Evolutionary conservation across 495 filamentous ascomycete species (phyloP).

Genomic region (Sabuloglossum arenarium): DNA sequence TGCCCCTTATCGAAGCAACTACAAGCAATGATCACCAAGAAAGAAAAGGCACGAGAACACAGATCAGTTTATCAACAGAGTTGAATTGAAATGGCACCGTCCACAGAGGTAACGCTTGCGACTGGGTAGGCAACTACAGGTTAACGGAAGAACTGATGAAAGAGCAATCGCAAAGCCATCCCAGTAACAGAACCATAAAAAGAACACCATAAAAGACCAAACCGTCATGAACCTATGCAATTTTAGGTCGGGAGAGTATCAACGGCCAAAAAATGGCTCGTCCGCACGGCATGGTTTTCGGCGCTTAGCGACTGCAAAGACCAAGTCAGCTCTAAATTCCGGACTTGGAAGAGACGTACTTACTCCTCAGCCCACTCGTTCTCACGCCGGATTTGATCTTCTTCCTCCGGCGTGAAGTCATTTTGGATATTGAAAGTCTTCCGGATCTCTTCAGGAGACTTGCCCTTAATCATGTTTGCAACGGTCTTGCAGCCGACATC

Average conservation of each 20-base stretch:
- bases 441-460: slow-evolving; percentile 60
- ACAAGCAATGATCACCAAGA: not conserved
- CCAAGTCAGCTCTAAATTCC: not conserved
- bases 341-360: not conserved
- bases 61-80: not conserved
- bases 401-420: slow-evolving; percentile 65
- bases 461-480: slow-evolving; percentile 77
- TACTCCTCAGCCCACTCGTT: slow-evolving; percentile 70
- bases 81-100: not conserved
- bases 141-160: not conserved
- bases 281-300: not conserved
- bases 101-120: not conserved
- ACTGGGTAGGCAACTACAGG: not conserved
- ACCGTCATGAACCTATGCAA: not conserved
- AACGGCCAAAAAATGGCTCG: not conserved
- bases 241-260: not conserved
- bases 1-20: not conserved
- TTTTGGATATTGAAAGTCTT: slow-evolving; percentile 76
- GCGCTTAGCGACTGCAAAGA: not conserved
- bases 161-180: not conserved
- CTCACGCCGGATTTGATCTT: slow-evolving; percentile 65
- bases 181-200: not conserved
- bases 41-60: not conserved
- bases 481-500: slow-evolving; percentile 74
- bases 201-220: not conserved